phyloP scores from a whole-genome alignment of 805 yeast species.

The Candida suzukii region DNA sequence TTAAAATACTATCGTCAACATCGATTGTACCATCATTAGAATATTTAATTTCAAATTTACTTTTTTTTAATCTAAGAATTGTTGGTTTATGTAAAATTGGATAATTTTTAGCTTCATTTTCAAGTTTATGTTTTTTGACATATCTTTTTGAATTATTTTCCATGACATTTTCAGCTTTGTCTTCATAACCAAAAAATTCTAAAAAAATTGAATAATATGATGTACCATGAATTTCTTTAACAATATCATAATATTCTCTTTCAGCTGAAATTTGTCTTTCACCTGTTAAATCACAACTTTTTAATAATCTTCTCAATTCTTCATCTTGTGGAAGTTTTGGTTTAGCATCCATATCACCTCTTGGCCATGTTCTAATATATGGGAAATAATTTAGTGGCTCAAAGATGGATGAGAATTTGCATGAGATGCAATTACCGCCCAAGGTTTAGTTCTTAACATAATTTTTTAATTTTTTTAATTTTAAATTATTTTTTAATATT shows the following conservation, averaged over 20 bases:
- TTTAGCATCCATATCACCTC: too few relatives aligned
- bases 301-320: constrained; percentile 12
- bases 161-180: neutral
- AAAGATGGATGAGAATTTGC: too few relatives aligned
- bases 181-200: neutral
- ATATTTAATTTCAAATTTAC: constrained; percentile 8
- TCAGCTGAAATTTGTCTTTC: constrained; percentile 11
- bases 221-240: constrained; percentile 1
- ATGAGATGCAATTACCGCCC: too few relatives aligned
- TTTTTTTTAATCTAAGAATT: constrained; percentile 7
- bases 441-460: too few relatives aligned
- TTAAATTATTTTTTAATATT: too few relatives aligned
- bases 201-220: neutral
- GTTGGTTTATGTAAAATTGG: constrained; percentile 17
- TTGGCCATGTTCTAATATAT: too few relatives aligned
- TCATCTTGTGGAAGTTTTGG: constrained; percentile 15
- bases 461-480: too few relatives aligned
- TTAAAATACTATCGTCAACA: constrained; percentile 9
- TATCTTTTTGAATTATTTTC: constrained; percentile 10
- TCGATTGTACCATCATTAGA: constrained; percentile 9
- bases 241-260: constrained; percentile 4
- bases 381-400: too few relatives aligned
- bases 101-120: constrained; percentile 5
- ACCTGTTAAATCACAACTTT: constrained; percentile 18
- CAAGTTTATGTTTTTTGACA: constrained; percentile 9